These are phyloP conservation scores for Alternaria alternata DNA, from an alignment of 2,329 filamentous ascomycete genomes.

Conservation along the genomic window DNA sequence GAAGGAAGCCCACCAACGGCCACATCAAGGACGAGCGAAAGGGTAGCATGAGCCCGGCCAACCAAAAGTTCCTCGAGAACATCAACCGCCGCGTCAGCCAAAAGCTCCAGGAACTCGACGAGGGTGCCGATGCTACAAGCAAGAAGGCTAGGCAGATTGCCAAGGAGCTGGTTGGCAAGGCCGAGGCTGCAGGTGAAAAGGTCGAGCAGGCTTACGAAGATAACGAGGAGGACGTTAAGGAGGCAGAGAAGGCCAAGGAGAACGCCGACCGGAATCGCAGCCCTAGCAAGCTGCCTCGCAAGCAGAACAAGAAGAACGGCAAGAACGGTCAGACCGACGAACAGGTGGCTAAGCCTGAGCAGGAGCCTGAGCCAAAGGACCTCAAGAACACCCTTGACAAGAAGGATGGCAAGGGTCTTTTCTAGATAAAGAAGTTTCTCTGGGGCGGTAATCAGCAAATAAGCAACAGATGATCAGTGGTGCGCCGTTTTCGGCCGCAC, in stretches of 20 bases:
- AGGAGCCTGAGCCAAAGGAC: conserved; percentile 37
- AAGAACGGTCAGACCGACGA: conserved; percentile 26
- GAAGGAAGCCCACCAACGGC: conserved; percentile 34
- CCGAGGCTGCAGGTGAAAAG: conserved; percentile 25
- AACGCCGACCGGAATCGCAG: conserved; percentile 9
- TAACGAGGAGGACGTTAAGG: conserved; percentile 17
- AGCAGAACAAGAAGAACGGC: conserved; percentile 23
- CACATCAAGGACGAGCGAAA: conserved; percentile 33
- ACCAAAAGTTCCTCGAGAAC: conserved; percentile 42
- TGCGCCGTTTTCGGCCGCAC: neutral
- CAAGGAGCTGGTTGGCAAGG: conserved; percentile 33
- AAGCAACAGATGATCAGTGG: neutral
- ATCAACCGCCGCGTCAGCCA: conserved; percentile 40
- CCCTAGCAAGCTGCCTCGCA: conserved; percentile 13
- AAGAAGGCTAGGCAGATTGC: conserved; percentile 39
- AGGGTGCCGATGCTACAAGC: conserved; percentile 28
- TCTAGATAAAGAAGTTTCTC: conserved; percentile 13
- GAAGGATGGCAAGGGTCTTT: conserved; percentile 30
- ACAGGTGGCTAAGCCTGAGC: conserved; percentile 23
- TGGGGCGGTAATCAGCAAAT: neutral
- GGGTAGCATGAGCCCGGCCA: conserved; percentile 42
- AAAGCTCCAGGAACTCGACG: conserved; percentile 39
- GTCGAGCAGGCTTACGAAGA: conserved; percentile 16
- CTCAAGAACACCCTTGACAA: conserved; percentile 32
- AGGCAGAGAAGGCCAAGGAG: conserved; percentile 24